These are phyloP conservation scores for Cicer chorassanicum DNA, from an alignment of 306 rosid species.

Conservation along the genomic window DNA sequence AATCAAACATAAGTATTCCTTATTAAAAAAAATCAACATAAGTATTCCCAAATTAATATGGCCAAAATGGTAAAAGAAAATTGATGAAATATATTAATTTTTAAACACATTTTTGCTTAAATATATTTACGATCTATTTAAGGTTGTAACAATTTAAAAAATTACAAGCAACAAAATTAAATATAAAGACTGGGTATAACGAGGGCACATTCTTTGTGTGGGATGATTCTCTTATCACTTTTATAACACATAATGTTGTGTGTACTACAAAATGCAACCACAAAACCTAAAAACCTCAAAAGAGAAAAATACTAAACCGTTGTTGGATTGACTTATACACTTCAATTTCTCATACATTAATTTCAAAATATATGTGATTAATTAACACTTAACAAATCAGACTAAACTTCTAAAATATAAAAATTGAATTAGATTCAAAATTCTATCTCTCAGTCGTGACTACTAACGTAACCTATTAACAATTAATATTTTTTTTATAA, in stretches of 20 bases:
- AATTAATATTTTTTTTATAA: neutral
- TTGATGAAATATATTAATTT: too few relatives aligned
- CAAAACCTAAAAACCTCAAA: slow-evolving; percentile 23
- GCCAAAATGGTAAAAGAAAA: too few relatives aligned
- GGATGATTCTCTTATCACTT: neutral
- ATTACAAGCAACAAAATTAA: neutral
- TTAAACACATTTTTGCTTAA: too few relatives aligned
- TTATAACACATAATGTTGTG: neutral
- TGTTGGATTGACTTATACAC: neutral
- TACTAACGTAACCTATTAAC: neutral
- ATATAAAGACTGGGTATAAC: neutral
- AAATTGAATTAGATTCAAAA: too few relatives aligned
- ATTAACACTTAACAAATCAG: neutral
- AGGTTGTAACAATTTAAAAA: too few relatives aligned
- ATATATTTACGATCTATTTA: too few relatives aligned
- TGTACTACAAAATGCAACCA: neutral
- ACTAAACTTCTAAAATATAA: too few relatives aligned
- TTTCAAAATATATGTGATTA: neutral
- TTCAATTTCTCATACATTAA: neutral
- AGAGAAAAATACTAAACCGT: neutral
- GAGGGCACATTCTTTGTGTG: neutral
- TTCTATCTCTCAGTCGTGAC: too few relatives aligned
- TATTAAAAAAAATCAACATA: too few relatives aligned
- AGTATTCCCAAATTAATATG: too few relatives aligned
- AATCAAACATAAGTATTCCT: too few relatives aligned